Conservation (phyloP, 2,329 filamentous ascomycete species). For the Ophiostoma triangulosporum region DNA sequence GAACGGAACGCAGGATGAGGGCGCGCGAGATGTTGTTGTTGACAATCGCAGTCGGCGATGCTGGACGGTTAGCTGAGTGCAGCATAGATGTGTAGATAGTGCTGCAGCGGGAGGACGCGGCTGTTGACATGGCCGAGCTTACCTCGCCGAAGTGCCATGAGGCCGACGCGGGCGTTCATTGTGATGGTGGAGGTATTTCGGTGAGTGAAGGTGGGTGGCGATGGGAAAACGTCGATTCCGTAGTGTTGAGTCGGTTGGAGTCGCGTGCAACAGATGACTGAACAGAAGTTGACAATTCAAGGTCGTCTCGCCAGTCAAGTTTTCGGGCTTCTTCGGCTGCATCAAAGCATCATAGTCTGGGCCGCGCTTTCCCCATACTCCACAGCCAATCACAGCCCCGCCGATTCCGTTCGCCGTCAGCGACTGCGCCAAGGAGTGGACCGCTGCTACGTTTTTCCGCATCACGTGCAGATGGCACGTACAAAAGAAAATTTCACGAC, state of each 20-base stretch:
- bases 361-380: not conserved
- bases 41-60: conserved; percentile 27
- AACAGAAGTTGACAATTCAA: not conserved
- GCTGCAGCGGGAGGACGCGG: too few relatives aligned
- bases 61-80: conserved; percentile 1
- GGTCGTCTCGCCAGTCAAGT: too few relatives aligned
- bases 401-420: conserved; percentile 14
- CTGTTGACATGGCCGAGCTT: conserved; percentile 6
- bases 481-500: not conserved
- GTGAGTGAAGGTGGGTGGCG: conserved; percentile 10
- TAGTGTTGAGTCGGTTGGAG: not conserved
- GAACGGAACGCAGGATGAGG: conserved; percentile 27
- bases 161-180: conserved; percentile 45
- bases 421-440: not conserved
- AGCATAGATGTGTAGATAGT: too few relatives aligned
- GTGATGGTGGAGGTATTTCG: conserved; percentile 15
- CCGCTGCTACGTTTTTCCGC: conserved; percentile 9
- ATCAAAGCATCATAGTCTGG: not conserved
- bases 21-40: conserved; percentile 34
- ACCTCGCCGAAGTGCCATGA: conserved; percentile 47
- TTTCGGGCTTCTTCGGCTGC: conserved; percentile 28
- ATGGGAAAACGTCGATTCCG: conserved; percentile 8
- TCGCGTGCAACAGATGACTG: not conserved
- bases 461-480: conserved; percentile 8
- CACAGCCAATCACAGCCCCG: conserved; percentile 13